Conservation (phyloP, 1,284 basidiomycete species). For the Meira miltonrushii region DNA sequence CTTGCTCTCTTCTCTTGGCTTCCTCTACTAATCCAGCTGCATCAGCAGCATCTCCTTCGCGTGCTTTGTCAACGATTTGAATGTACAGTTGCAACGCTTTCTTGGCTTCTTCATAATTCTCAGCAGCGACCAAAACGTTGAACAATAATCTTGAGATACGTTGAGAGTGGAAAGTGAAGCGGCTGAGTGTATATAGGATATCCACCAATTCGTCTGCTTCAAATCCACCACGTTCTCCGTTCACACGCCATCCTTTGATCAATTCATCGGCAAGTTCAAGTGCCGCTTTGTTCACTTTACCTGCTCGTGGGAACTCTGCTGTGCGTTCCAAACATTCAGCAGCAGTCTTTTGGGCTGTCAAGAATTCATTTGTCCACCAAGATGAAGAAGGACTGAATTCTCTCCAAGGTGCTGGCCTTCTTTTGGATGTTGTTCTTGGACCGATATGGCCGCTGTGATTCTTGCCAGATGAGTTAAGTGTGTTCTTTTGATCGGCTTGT, state of each 20-base stretch:
- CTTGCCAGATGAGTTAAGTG: constrained; percentile 18
- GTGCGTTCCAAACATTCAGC: constrained; percentile 42
- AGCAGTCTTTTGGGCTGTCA: constrained; percentile 27
- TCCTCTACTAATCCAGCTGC: constrained; percentile 9
- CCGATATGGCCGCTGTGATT: constrained; percentile 20
- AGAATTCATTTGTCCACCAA: constrained; percentile 43
- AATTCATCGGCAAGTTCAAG: constrained; percentile 77
- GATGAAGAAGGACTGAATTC: constrained; percentile 25
- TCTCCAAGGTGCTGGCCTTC: constrained; percentile 29
- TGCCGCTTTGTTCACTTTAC: constrained; percentile 71
- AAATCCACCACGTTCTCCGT: constrained; percentile 40
- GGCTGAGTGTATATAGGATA: constrained; percentile 39
- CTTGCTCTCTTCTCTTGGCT: constrained; percentile 7
- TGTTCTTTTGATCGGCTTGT: no score
- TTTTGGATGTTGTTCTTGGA: constrained; percentile 40
- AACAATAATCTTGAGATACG: constrained; percentile 41
- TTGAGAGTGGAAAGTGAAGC: constrained; percentile 48
- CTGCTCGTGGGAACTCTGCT: constrained; percentile 77
- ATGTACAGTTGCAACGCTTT: constrained; percentile 39
- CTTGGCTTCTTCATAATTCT: constrained; percentile 42
- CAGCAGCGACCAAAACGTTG: constrained; percentile 40
- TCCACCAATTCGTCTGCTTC: constrained; percentile 45
- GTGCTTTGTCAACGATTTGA: constrained; percentile 44
- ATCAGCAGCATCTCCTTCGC: constrained; percentile 30
- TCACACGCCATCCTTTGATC: constrained; percentile 70